phyloP scores from a whole-genome alignment of 2,329 filamentous ascomycete species.

The Paecilomyces variotii region DNA sequence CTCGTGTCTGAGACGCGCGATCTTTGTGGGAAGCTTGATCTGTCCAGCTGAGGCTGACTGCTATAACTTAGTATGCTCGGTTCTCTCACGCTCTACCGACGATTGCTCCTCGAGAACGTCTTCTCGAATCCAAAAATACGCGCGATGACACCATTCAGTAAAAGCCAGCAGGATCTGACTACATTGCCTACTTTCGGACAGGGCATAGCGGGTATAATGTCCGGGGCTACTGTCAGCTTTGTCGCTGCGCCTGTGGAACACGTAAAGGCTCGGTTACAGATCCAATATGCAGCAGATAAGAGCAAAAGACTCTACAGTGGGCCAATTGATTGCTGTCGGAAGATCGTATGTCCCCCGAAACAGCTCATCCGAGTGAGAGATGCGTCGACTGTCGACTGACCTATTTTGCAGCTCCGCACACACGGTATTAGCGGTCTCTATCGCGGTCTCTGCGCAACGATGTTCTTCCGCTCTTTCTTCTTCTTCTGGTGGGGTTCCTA shows the following conservation, averaged over 20 bases:
- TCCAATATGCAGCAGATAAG: constrained; percentile 82
- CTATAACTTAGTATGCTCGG: constrained; percentile 72
- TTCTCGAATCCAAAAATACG: constrained; percentile 51
- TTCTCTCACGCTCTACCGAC: constrained; percentile 81
- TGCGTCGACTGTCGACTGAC: background rate
- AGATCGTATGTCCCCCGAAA: constrained; percentile 39
- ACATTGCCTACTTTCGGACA: constrained; percentile 71
- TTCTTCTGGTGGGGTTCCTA: constrained; percentile 99
- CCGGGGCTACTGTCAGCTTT: constrained; percentile 84
- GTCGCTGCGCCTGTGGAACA: constrained; percentile 93
- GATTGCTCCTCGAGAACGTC: constrained; percentile 70
- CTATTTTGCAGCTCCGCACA: constrained; percentile 27
- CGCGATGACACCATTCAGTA: constrained; percentile 27
- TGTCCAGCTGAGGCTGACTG: constrained; percentile 10
- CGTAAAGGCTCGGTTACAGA: constrained; percentile 85
- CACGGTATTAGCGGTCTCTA: constrained; percentile 79
- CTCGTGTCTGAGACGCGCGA: background rate
- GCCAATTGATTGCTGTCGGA: constrained; percentile 72
- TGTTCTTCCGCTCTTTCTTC: constrained; percentile 87
- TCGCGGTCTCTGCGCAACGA: constrained; percentile 73
- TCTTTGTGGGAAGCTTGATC: background rate
- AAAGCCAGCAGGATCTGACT: constrained; percentile 25
- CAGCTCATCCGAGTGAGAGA: background rate
- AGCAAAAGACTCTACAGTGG: constrained; percentile 72
- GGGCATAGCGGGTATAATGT: constrained; percentile 77